Base-by-base conservation (phyloP, 2,329 filamentous ascomycete species). In the Alternaria brassicicola region DNA sequence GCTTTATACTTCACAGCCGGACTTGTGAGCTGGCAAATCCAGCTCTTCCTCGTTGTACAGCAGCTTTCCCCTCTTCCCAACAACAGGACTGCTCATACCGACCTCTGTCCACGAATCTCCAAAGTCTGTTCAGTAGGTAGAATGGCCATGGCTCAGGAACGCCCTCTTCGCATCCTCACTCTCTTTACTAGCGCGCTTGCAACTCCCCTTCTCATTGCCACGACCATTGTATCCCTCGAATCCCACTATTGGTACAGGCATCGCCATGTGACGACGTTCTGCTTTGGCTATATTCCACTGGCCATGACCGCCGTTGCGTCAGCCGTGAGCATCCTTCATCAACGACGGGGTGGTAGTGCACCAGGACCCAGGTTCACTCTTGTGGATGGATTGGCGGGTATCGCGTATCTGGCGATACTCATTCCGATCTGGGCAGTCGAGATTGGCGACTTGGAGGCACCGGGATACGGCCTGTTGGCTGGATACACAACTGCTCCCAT, bases 401-500 rank as follows among this genome's bases (percentile, higher is more conserved):
- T 56, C 15, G 4, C 12, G 1, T 68, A 66, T 38, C 2, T 68
- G 19, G 53, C 38, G 7, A 33, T 66, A 13, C 43, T 68, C 38
- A 46, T 65, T 26, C 53, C 59, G 3, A 57, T 65, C 26, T 68
- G 65, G 65, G 38, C 51, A 1, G 21, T 62, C 21, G 65, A 63
- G 38, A 26, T 55, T 17, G 39, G 43, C 2, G 9, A 35, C 4
- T 15, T 68, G 31, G 12, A 12, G 2, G 5, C 26, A 12, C 36
- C 45, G 12, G 59, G 63, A 19, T 57, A 51, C 17, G 61, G 61
- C 6, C 21, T 66, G 6, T 52, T 68, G 33, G 56, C 56, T 13
- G 64, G 61, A 15, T 68, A 68, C 35, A 57, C 60, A 7, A 65
- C 65, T 3, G 39, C 62, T 7, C 62, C 62, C 8, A 65, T 68